These are phyloP conservation scores for Russula compacta DNA, from an alignment of 768 basidiomycete species.

Conservation along the genomic window DNA sequence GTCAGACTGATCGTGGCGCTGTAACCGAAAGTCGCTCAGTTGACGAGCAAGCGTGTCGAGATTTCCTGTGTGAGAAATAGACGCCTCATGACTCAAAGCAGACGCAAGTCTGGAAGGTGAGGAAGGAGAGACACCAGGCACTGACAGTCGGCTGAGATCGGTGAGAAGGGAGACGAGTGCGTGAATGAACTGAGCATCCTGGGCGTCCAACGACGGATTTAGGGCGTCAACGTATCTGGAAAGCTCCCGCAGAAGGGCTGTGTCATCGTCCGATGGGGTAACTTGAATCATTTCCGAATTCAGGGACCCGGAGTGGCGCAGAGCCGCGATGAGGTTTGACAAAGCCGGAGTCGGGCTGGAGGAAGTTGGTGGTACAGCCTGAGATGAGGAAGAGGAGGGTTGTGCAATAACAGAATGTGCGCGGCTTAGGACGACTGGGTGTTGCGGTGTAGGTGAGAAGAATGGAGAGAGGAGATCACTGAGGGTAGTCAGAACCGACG, in stretches of 20 bases:
- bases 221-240: conserved; percentile 42
- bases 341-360: conserved; percentile 37
- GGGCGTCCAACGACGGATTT: conserved; percentile 33
- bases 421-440: conserved; percentile 49
- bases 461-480: conserved; percentile 51
- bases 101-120: conserved; percentile 22
- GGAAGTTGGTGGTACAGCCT: conserved; percentile 24
- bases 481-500: conserved; percentile 65
- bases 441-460: conserved; percentile 28
- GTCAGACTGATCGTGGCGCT: conserved; percentile 11
- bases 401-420: conserved; percentile 47
- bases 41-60: conserved; percentile 16
- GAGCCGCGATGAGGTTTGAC: conserved; percentile 32
- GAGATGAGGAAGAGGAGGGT: conserved; percentile 25
- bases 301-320: conserved; percentile 39
- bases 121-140: conserved; percentile 17
- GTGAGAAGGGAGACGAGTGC: conserved; percentile 61
- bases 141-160: conserved; percentile 57
- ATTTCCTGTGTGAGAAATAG: conserved; percentile 25
- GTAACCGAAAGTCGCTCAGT: conserved; percentile 17
- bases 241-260: conserved; percentile 53
- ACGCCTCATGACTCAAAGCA: neutral
- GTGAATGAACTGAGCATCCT: conserved; percentile 55
- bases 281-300: conserved; percentile 41
- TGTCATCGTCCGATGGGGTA: conserved; percentile 32